phyloP scores from a whole-genome alignment of 768 basidiomycete genomes.

The Boletellus sp. region DNA sequence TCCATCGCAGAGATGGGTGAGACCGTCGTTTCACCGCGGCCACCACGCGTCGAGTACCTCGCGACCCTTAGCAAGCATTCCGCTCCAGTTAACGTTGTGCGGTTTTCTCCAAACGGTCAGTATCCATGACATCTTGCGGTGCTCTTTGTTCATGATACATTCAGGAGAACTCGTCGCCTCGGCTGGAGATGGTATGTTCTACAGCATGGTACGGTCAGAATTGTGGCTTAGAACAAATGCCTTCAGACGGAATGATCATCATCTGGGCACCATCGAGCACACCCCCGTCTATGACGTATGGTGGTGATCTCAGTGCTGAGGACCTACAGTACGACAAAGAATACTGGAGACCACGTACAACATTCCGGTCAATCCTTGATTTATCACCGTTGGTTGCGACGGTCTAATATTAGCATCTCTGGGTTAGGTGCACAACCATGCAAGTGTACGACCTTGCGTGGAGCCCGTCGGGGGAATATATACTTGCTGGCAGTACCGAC shows the following conservation, averaged over 20 bases:
- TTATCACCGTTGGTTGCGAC: neutral
- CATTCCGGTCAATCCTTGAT: constrained; percentile 60
- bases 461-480: constrained; percentile 92
- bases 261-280: constrained; percentile 86
- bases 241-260: constrained; percentile 91
- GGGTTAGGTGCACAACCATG: constrained; percentile 78
- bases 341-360: constrained; percentile 87
- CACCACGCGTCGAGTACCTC: constrained; percentile 93
- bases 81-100: constrained; percentile 92
- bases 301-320: constrained; percentile 74
- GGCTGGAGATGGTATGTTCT: constrained; percentile 85
- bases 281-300: constrained; percentile 69
- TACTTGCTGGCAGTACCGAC: constrained; percentile 96
- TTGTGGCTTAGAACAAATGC: constrained; percentile 1
- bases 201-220: constrained; percentile 1
- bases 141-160: constrained; percentile 3
- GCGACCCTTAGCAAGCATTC: constrained; percentile 92
- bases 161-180: constrained; percentile 90
- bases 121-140: constrained; percentile 1
- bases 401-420: constrained; percentile 3
- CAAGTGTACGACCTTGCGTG: constrained; percentile 98
- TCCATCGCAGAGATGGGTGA: constrained; percentile 42
- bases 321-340: constrained; percentile 91
- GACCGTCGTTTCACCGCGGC: constrained; percentile 40
- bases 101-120: constrained; percentile 92